Evolutionary conservation across 2,329 filamentous ascomycete species (phyloP), one percentile per base, ranked within the genome.

Genomic region (Penicillium psychrosexuale): DNA sequence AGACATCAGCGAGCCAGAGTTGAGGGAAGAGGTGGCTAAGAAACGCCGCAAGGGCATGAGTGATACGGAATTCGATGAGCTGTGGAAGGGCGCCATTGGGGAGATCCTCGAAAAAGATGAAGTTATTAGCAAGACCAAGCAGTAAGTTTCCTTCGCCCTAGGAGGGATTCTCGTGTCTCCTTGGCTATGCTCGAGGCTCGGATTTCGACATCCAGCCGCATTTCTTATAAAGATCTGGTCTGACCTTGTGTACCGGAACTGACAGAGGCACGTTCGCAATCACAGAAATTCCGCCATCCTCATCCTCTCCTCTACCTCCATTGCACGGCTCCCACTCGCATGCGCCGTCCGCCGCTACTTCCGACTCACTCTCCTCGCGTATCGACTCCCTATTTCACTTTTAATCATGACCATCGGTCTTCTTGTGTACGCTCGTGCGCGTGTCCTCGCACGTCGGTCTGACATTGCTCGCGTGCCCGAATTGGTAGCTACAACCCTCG

Each of bases 31-130:
- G 53, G 85, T 97, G 60, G 84, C 82, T 63, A 83, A 85, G 63
- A 90, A 89, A 78, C 85, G 88, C 60, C 89, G 86, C 70, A 93
- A 89, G 77, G 86, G 87, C 60, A 90, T 97, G 84, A 89, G 82
- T 61, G 86, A 91, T 67, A 82, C 88, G 39, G 93, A 97, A 69
- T 97, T 99, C 67, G 91, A 97, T 63, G 90, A 96, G 55, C 83
- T 99, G 8, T 82, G 78, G 78, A 74, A 75, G 56, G 76, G 76
- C 28, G 78, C 79, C 11, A 66, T 81, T 43, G 78, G 77, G 12
- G 78, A 81, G 48, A 73, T 82, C 31, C 66, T 80, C 37, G 74
- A 76, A 19, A 78, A 82, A 48, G 85, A 88, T 43, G 85, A 88
- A 70, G 74, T 88, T 40, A 72, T 82, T 19, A 79, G 77, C 62